Evolutionary conservation across 257 asterid species (phyloP).

Genomic region (Solanum raphanifolium): DNA sequence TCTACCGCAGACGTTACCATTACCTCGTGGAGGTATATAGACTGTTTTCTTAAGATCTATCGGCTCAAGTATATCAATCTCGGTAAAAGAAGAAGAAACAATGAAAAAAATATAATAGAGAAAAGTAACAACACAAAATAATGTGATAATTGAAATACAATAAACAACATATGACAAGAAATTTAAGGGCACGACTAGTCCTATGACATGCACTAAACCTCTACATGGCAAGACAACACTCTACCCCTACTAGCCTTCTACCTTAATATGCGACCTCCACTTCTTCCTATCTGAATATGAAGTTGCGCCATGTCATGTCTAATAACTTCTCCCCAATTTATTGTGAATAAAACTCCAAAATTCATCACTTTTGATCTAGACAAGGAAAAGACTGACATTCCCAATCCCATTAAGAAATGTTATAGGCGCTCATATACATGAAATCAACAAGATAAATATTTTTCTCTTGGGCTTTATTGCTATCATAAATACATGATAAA

Average conservation of each 20-base stretch:
- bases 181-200: neutral
- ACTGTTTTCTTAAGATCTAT: no score
- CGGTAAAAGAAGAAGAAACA: neutral
- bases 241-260: neutral
- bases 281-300: neutral
- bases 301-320: neutral
- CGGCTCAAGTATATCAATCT: no score
- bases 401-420: neutral
- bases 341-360: neutral
- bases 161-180: neutral
- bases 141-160: neutral
- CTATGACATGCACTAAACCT: neutral
- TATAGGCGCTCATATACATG: neutral
- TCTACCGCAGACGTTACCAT: neutral
- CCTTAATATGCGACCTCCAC: neutral
- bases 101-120: neutral
- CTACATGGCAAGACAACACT: neutral
- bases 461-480: neutral
- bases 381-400: neutral
- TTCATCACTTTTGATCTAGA: neutral
- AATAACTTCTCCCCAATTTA: neutral
- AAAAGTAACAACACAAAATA: neutral
- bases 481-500: neutral
- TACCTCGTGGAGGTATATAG: neutral
- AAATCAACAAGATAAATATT: no score